These are phyloP conservation scores for Exophiala lecanii-corni DNA, from an alignment of 2,329 filamentous ascomycete genomes.

Conservation along the genomic window DNA sequence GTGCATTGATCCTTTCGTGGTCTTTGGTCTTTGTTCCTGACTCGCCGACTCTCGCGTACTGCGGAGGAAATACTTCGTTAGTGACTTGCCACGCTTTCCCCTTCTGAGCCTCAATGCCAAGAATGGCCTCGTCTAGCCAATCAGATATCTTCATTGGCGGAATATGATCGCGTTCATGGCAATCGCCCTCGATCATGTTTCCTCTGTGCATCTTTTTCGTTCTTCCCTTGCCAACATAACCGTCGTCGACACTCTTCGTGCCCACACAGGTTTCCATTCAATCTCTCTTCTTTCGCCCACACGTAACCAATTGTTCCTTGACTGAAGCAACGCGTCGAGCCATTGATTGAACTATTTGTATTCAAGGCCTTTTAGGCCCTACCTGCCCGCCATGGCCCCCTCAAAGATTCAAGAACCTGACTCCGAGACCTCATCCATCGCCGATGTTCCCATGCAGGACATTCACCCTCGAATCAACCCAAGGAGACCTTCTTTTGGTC, in stretches of 20 bases:
- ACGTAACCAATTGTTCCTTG: too few species aligned
- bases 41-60: too few species aligned
- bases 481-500: slow-evolving; percentile 26
- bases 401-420: slow-evolving; percentile 31
- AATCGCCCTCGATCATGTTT: neutral
- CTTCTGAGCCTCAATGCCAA: neutral
- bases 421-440: slow-evolving; percentile 43
- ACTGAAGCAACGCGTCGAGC: slow-evolving; percentile 11
- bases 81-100: too few species aligned
- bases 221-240: neutral
- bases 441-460: slow-evolving; percentile 30
- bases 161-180: slow-evolving; percentile 40
- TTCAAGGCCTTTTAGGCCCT: slow-evolving; percentile 15
- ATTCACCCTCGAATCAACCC: slow-evolving; percentile 25
- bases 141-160: slow-evolving; percentile 54
- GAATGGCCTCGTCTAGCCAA: slow-evolving; percentile 50
- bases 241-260: too few species aligned
- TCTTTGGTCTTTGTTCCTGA: too few species aligned
- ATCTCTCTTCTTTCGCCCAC: too few species aligned
- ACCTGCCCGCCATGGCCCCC: slow-evolving; percentile 37
- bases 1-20: too few species aligned
- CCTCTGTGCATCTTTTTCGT: slow-evolving; percentile 12
- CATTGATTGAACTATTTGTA: slow-evolving; percentile 16
- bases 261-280: too few species aligned
- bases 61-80: too few species aligned